phyloP scores from a whole-genome alignment of 768 basidiomycete genomes.

The Tubosaeta brunneosetosa region DNA sequence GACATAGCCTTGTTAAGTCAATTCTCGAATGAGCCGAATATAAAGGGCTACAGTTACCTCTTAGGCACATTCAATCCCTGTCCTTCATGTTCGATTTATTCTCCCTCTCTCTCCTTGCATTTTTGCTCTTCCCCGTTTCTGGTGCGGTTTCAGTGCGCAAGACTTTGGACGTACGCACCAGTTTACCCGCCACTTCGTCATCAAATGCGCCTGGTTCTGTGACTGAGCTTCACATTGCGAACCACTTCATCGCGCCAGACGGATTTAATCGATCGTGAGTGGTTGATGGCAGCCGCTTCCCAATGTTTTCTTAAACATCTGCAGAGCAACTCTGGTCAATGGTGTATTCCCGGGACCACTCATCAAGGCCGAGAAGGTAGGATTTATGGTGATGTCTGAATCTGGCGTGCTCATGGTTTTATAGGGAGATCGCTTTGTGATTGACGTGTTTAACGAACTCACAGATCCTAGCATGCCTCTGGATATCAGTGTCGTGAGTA shows the following conservation, averaged over 20 bases:
- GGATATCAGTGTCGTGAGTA: constrained; percentile 38
- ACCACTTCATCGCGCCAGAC: constrained; percentile 42
- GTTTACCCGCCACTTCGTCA: not conserved
- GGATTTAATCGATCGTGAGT: constrained; percentile 40
- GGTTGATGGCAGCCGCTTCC: not conserved
- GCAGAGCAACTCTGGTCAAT: constrained; percentile 40
- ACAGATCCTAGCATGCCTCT: constrained; percentile 44
- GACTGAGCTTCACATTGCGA: constrained; percentile 32
- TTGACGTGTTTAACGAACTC: constrained; percentile 44
- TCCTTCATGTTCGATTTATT: not conserved
- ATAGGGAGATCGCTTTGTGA: constrained; percentile 35
- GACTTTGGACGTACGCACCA: not conserved
- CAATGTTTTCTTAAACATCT: not conserved
- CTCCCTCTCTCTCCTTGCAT: constrained; percentile 2
- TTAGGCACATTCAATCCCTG: no score
- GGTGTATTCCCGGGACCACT: constrained; percentile 45
- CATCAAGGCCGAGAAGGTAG: constrained; percentile 37
- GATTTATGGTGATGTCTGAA: not conserved
- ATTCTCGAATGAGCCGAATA: not conserved
- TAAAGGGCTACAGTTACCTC: constrained; percentile 3
- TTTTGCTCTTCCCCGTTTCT: constrained; percentile 6
- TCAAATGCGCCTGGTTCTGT: constrained; percentile 16
- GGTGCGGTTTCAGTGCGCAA: constrained; percentile 1
- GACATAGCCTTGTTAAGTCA: not conserved
- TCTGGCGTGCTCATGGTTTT: not conserved